These are phyloP conservation scores for Globisporangium nodosum DNA, from an alignment of 352 stramenopile species.

Conservation along the genomic window DNA sequence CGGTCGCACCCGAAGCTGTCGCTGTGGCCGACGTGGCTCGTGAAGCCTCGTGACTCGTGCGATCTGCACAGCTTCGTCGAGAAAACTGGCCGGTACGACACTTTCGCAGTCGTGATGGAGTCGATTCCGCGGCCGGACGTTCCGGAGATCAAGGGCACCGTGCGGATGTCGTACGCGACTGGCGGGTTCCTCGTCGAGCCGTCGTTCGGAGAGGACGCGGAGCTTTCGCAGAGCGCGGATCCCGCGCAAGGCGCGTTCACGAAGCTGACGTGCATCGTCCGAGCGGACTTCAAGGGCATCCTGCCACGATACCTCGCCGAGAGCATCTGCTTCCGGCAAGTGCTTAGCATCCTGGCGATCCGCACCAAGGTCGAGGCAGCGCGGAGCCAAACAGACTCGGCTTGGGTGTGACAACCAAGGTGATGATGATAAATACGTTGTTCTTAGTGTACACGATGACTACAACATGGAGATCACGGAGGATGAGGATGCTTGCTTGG, in stretches of 20 bases:
- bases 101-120: constrained; percentile 63
- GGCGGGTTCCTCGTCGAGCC: constrained; percentile 69
- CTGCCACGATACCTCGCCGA: constrained; percentile 69
- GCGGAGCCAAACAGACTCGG: constrained; percentile 15
- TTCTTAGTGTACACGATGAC: too few species aligned
- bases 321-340: constrained; percentile 69
- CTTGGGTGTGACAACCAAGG: not conserved
- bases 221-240: constrained; percentile 7
- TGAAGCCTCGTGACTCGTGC: constrained; percentile 75
- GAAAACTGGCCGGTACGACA: constrained; percentile 53
- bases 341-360: constrained; percentile 57
- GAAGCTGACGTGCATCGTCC: constrained; percentile 47
- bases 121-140: constrained; percentile 62
- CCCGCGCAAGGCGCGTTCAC: constrained; percentile 17
- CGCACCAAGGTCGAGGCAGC: constrained; percentile 38
- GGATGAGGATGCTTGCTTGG: too few species aligned
- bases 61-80: constrained; percentile 77
- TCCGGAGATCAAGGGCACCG: constrained; percentile 56
- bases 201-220: constrained; percentile 17
- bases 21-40: constrained; percentile 72
- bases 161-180: constrained; percentile 70
- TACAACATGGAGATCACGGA: too few species aligned
- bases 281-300: constrained; percentile 52
- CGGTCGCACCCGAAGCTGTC: constrained; percentile 63
- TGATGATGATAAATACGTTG: too few species aligned